Evolutionary conservation across 2,329 filamentous ascomycete species (phyloP), one percentile per base, ranked within the genome.

Genomic region (Cladosporium austrohemisphaericum): DNA sequence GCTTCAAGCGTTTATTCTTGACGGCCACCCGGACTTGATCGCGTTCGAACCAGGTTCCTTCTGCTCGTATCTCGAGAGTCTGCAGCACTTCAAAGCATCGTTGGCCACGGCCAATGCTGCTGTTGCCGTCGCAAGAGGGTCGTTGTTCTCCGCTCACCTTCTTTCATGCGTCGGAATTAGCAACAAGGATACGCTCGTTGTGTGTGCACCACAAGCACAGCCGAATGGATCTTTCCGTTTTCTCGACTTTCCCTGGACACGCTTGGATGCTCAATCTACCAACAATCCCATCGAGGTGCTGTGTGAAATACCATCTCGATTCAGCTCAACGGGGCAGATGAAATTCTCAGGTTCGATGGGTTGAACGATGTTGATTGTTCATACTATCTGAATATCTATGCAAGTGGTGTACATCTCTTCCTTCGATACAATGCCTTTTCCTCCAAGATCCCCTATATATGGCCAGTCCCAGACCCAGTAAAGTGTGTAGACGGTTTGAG

Each of bases 391-490:
- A 11, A 41, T 41, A 41, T 41, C 38, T 41, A 41, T 28, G 25
- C 38, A 41, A n/a, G 38, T 41, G n/a, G 38, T 41, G 23, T 41
- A 41, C 6, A 41, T n/a, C 16, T 41, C 23, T 19, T 41, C 38
- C 25, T 41, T 41, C n/a, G 29, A 29, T 14, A 41, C 14, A 20
- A 25, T 23, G 23, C 23, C 38, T n/a, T 41, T 19, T 13, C 38
- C 38, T 8, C 16, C 25, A 22, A 5, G 13, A 11, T 20, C 29
- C 3, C 38, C 38, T 18, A 41, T 14, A 41, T 22, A 29, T 13
- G 38, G 38, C 38, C 38, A 41, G 23, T 41, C 38, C 38, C 38
- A 41, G 14, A 41, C 38, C 38, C 38, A 41, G 25, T 41, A 41
- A 29, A 41, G 38, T 14, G 38, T 41, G 38, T 41, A 41, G 13